These are phyloP conservation scores for Tulasnella sp. DNA, from an alignment of 768 basidiomycete species.

Conservation along the genomic window DNA sequence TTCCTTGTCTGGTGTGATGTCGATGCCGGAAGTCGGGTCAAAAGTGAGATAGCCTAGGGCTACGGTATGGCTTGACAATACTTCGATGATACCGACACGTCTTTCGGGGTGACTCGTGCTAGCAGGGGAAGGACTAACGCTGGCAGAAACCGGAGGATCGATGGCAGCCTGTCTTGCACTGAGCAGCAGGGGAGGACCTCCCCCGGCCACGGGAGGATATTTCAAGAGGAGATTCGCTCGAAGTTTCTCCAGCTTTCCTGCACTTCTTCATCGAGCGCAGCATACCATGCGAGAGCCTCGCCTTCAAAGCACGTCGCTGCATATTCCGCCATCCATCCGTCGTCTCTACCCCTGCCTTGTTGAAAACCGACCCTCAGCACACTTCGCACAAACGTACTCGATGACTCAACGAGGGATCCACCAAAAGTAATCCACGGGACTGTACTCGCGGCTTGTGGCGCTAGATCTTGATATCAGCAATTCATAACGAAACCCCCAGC, in stretches of 20 bases:
- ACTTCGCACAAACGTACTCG: neutral
- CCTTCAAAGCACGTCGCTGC: slow-evolving; percentile 7
- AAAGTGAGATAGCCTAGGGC: neutral
- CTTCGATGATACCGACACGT: neutral
- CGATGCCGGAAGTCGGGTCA: neutral
- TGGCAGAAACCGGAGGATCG: neutral
- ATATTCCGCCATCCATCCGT: slow-evolving; percentile 8
- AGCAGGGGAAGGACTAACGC: neutral
- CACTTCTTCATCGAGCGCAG: neutral
- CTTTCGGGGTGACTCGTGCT: neutral
- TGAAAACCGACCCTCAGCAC: neutral
- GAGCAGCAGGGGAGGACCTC: neutral
- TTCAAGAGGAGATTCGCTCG: neutral
- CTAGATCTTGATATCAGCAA: neutral
- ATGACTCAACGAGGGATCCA: neutral
- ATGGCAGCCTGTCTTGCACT: neutral
- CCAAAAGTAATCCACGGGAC: neutral
- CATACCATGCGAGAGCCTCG: neutral
- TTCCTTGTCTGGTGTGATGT: neutral
- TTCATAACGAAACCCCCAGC: too few species aligned
- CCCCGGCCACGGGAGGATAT: neutral
- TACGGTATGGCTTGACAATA: neutral
- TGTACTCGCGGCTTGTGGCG: neutral
- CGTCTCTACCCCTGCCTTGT: neutral
- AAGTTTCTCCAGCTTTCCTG: neutral